phyloP scores from a whole-genome alignment of 1,284 basidiomycete genomes.

The Papiliotrema laurentii region DNA sequence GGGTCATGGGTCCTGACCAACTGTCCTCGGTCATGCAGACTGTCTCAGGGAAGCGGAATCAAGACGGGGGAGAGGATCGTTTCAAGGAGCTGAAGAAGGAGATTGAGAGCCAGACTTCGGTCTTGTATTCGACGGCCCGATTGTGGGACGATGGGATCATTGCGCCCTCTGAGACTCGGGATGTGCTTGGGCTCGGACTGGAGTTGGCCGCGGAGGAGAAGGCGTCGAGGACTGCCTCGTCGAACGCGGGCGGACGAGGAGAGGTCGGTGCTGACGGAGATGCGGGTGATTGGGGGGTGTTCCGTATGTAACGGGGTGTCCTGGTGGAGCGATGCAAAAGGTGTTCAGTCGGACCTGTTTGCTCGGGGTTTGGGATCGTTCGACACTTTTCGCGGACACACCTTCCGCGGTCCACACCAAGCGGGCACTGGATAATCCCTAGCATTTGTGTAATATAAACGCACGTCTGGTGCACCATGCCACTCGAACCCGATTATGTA shows the following conservation, averaged over 20 bases:
- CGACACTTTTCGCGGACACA: no score
- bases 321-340: neutral
- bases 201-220: constrained; percentile 59
- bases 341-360: no score
- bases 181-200: constrained; percentile 78
- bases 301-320: constrained; percentile 66
- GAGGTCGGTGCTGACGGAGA: constrained; percentile 67
- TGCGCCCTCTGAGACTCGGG: constrained; percentile 81
- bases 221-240: constrained; percentile 44
- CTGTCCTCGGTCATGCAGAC: constrained; percentile 86
- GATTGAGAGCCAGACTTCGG: constrained; percentile 81
- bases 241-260: constrained; percentile 26
- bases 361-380: no score
- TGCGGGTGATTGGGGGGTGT: constrained; percentile 75
- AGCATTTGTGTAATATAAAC: no score
- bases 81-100: constrained; percentile 59
- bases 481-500: no score
- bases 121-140: constrained; percentile 79
- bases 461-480: no score
- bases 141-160: constrained; percentile 96
- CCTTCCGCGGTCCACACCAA: no score
- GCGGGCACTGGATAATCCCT: no score
- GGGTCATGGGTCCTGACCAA: constrained; percentile 94
- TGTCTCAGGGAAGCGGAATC: constrained; percentile 50
- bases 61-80: constrained; percentile 21